Conservation (phyloP, 768 basidiomycete species). For the Tulasnella sp. region DNA sequence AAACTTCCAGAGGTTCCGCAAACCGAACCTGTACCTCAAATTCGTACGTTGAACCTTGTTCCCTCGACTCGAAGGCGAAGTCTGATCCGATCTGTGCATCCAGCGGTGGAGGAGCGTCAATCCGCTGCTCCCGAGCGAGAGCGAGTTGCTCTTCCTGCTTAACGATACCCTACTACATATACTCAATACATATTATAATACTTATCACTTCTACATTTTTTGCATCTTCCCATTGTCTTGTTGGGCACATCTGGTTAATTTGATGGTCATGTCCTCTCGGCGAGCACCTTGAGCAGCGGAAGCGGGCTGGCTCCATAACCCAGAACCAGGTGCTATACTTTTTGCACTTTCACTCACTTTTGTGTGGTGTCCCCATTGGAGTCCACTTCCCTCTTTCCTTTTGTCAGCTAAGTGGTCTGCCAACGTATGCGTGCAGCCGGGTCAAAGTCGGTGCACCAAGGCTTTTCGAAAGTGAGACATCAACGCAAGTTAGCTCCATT, state of each 20-base stretch:
- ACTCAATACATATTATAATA: background rate
- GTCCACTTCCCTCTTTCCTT: background rate
- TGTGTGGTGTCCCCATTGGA: too few species aligned
- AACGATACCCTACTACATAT: background rate
- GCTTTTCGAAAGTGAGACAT: too few species aligned
- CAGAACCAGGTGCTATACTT: conserved; percentile 13
- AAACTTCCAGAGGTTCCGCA: conserved; percentile 47
- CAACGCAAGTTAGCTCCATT: too few species aligned
- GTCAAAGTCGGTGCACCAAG: too few species aligned
- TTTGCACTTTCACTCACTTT: background rate
- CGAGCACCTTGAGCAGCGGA: conserved; percentile 15
- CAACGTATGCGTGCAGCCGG: background rate
- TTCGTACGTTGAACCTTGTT: background rate
- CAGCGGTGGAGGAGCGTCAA: background rate
- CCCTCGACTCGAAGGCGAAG: background rate
- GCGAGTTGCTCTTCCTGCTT: background rate
- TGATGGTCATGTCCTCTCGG: background rate
- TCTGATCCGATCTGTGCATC: background rate
- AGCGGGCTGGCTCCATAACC: conserved; percentile 15
- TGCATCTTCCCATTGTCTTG: too few species aligned
- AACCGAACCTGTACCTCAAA: conserved; percentile 28
- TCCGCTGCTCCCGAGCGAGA: background rate
- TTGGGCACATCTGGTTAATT: too few species aligned
- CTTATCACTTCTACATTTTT: too few species aligned
- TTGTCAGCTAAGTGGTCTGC: background rate